Evolutionary conservation across 208 protist species (phyloP).

Genomic region (Crithidia mellificae): DNA sequence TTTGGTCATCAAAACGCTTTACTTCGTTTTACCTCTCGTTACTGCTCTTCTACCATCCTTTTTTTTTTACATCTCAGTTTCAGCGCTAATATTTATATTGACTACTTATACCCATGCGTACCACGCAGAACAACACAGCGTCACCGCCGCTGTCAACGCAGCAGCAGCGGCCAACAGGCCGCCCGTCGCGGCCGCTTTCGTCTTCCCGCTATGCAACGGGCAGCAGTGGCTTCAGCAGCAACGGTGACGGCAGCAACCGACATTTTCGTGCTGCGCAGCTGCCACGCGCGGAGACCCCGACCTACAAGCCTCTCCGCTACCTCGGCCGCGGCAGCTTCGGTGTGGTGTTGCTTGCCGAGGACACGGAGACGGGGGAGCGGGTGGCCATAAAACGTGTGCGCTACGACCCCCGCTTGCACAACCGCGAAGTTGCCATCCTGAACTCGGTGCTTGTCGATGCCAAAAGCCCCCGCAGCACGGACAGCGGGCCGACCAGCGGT

Average conservation of each 20-base stretch:
- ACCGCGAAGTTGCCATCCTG: conserved; percentile 98
- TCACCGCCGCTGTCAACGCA: background rate
- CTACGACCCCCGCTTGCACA: conserved; percentile 97
- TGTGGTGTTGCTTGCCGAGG: conserved; percentile 92
- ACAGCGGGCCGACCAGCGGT: background rate
- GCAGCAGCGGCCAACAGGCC: background rate
- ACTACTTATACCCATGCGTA: background rate
- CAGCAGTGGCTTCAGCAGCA: conserved; percentile 1
- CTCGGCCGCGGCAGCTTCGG: conserved; percentile 98
- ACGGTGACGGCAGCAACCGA: background rate
- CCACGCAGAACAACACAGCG: background rate
- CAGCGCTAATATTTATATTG: conserved; percentile 1
- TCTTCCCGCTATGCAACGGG: background rate
- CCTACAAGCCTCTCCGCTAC: conserved; percentile 33
- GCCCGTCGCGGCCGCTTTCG: background rate
- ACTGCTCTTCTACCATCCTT: background rate
- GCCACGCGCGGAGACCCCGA: conserved; percentile 7
- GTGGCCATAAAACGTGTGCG: conserved; percentile 98
- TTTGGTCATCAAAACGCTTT: background rate
- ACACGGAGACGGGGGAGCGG: conserved; percentile 73
- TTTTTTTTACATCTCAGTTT: too few relatives aligned
- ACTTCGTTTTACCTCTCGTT: conserved; percentile 16
- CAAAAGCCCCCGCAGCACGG: too few relatives aligned
- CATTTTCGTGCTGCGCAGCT: background rate
- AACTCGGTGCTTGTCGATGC: conserved; percentile 63